Evolutionary conservation across 371 early-diverging fungal species (phyloP), one percentile per base, ranked within the genome.

Genomic region (Mucor circinelloides): DNA sequence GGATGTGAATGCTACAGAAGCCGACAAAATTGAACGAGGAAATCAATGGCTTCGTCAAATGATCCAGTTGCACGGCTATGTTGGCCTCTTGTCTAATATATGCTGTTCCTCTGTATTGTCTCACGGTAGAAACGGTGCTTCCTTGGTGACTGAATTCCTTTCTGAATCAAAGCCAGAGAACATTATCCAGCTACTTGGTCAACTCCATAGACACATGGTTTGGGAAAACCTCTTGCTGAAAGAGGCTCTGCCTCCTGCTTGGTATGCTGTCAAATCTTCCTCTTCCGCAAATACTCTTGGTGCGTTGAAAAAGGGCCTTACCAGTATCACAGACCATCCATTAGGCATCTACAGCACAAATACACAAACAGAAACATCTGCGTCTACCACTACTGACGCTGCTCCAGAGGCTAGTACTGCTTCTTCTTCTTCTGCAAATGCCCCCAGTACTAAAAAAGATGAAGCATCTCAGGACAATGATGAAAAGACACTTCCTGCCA

Each of bases 71-170:
- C 86, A 91, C 58, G 88, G 88, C 0, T 79, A 89, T 46, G 77
- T 88, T 17, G 88, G 89, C 5, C 69, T 95, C 23, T 67, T 93
- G 13, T 85, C 91, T n/a, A 95, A 94, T 68, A 80, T 93, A 21
- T 94, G 88, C 72, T 85, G 84, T 48, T 86, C 91, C 0, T 85
- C 91, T 55, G 70, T 82, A 4, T 74, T 91, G 42, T 84, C 91
- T 0, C 91, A 92, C 60, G 82, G 88, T 5, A 88, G 87, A 56
- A 87, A 85, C 61, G 87, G 88, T 21, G 74, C 77, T 3, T 83
- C 90, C 21, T 77, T 92, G 2, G 74, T 90, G 0, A 76, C 87
- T n/a, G 87, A 86, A 25, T 90, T 93, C 55, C 70, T 84, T 9
- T 83, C 82, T 25, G 76, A 75, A 46, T 72, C 78, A 4, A 70